Conservation (phyloP, 805 yeast species). For the Ogataea thermomethanolica region DNA sequence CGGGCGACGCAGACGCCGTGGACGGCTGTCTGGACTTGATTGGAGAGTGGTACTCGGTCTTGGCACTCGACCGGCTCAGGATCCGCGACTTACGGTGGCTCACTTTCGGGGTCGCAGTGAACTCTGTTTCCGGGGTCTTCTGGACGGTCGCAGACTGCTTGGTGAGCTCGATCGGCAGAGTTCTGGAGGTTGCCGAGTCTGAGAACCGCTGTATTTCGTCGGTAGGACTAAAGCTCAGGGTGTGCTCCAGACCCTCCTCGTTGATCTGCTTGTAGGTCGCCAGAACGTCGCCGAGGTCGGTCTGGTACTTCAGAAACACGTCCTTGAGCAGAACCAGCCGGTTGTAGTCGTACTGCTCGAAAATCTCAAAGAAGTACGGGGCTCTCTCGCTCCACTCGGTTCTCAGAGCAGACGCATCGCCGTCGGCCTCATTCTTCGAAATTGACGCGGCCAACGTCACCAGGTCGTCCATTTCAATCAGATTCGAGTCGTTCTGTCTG, state of each 20-base stretch:
- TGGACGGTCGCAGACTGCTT: constrained; percentile 11
- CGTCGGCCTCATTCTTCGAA: constrained; percentile 16
- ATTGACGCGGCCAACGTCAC: constrained; percentile 25
- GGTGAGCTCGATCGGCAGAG: constrained; percentile 27
- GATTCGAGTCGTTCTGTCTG: constrained; percentile 47
- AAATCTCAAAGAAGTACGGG: constrained; percentile 69
- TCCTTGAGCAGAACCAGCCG: constrained; percentile 63
- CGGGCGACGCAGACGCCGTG: constrained; percentile 13
- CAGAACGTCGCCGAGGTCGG: constrained; percentile 53
- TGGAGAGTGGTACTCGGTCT: constrained; percentile 9
- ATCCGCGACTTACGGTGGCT: constrained; percentile 12
- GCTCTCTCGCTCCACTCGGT: constrained; percentile 75
- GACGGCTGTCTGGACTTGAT: constrained; percentile 17
- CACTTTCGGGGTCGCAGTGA: constrained; percentile 19
- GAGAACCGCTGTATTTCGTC: constrained; percentile 60
- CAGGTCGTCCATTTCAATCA: constrained; percentile 39
- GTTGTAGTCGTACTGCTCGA: constrained; percentile 66
- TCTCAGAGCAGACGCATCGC: constrained; percentile 41
- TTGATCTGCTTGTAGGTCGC: constrained; percentile 43
- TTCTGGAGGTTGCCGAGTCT: constrained; percentile 29
- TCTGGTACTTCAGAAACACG: constrained; percentile 60
- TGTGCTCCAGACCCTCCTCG: constrained; percentile 63
- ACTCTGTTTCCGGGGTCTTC: constrained; percentile 14
- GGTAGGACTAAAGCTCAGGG: constrained; percentile 59
- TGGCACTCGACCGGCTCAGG: constrained; percentile 11